Evolutionary conservation across 352 stramenopile species (phyloP).

Genomic region (Blastocystis sp.): DNA sequence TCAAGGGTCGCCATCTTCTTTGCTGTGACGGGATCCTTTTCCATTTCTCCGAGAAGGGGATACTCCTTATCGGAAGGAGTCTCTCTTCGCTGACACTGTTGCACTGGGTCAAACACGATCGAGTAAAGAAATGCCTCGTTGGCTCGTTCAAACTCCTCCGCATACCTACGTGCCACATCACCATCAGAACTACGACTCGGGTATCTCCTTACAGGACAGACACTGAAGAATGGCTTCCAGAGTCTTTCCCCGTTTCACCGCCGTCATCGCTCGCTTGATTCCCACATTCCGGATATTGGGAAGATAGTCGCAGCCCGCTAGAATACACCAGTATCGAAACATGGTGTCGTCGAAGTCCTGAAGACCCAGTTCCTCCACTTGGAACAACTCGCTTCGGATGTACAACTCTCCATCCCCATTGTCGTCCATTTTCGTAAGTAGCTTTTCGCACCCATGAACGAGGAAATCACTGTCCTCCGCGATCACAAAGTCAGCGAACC

Average conservation of each 20-base stretch:
- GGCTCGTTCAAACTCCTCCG: background rate
- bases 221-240: too few species aligned
- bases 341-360: conserved; percentile 74
- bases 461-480: conserved; percentile 89
- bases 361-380: conserved; percentile 71
- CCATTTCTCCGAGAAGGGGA: background rate
- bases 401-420: conserved; percentile 74
- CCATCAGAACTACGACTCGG: background rate
- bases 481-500: conserved; percentile 80
- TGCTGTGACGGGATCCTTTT: background rate
- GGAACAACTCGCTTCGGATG: conserved; percentile 67
- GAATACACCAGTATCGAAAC: conserved; percentile 67
- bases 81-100: too few species aligned
- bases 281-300: conserved; percentile 63
- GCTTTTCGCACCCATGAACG: conserved; percentile 76
- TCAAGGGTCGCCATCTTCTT: background rate
- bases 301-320: background rate
- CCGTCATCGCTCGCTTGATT: conserved; percentile 71
- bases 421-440: conserved; percentile 87
- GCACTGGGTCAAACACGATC: background rate
- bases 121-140: background rate
- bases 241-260: conserved; percentile 66
- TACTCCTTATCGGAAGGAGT: background rate
- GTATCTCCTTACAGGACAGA: too few species aligned
- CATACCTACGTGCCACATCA: background rate